A percentile compares a stretch with the other conserved stretches of the same genome.
Evolutionary conservation across 2,329 filamentous ascomycete species (phyloP).

Genomic region (Lachnellula cervina): DNA sequence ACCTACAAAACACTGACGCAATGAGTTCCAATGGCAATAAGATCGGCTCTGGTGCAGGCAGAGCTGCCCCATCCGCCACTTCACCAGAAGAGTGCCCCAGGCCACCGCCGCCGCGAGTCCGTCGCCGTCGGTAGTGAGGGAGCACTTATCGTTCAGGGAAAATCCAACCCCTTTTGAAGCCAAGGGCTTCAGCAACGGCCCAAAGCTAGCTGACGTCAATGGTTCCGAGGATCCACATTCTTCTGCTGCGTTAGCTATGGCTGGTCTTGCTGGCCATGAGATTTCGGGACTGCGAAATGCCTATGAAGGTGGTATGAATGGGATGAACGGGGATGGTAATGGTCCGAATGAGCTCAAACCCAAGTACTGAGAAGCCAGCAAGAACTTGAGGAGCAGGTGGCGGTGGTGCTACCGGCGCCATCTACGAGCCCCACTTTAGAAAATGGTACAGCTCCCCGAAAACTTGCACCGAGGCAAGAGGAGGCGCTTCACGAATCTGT

Average conservation of each 20-base stretch:
- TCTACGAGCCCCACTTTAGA: slow-evolving; percentile 11
- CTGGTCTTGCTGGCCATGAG: slow-evolving; percentile 43
- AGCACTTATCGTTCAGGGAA: no score
- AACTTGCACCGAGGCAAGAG: slow-evolving; percentile 20
- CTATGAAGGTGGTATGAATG: slow-evolving; percentile 4
- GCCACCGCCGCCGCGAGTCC: no score
- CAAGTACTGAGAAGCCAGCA: no score
- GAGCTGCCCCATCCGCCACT: no score
- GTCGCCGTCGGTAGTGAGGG: no score
- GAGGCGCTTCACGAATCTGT: slow-evolving; percentile 24
- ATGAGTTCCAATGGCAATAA: no score
- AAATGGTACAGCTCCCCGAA: slow-evolving; percentile 9
- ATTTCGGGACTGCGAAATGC: slow-evolving; percentile 21
- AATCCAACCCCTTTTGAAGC: no score
- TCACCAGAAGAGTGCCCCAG: no score
- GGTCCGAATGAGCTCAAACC: slow-evolving; percentile 32
- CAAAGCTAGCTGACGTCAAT: slow-evolving; percentile 48
- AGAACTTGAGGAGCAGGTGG: no score
- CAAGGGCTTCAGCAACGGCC: slow-evolving; percentile 40
- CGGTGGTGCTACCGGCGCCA: no score
- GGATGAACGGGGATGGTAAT: slow-evolving; percentile 11
- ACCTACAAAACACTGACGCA: no score
- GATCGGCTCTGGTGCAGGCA: no score
- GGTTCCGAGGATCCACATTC: slow-evolving; percentile 44
- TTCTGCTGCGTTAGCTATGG: slow-evolving; percentile 50